Conservation (phyloP, 441 rosid genomes). For the Erysimum cheiri region DNA sequence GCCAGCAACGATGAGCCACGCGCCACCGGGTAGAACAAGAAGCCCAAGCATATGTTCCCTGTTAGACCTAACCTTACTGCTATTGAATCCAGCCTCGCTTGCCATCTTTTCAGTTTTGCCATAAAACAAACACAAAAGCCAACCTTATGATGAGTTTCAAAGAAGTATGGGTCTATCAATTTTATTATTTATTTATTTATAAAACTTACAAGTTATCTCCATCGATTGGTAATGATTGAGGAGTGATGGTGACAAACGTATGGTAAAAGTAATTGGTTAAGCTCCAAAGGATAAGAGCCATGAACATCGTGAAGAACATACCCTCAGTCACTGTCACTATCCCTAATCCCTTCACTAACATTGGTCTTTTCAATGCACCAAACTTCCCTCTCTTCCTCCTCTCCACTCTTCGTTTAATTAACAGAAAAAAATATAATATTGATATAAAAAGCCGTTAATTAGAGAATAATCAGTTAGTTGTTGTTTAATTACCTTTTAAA, state of each 20-base stretch:
- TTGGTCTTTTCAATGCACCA: conserved; percentile 14
- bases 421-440: background rate
- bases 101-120: conserved; percentile 13
- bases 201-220: conserved; percentile 21
- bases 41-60: conserved; percentile 18
- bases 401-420: background rate
- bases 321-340: conserved; percentile 21
- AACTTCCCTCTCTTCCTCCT: conserved; percentile 1
- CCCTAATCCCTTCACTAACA: conserved; percentile 18
- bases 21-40: conserved; percentile 15
- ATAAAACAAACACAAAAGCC: conserved; percentile 3
- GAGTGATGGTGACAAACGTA: conserved; percentile 12
- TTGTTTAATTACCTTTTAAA: background rate
- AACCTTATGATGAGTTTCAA: background rate
- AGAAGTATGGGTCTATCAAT: background rate
- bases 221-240: background rate
- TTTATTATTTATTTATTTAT: background rate
- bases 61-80: conserved; percentile 16
- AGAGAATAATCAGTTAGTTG: background rate
- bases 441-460: background rate
- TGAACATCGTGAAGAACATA: conserved; percentile 10
- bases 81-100: conserved; percentile 13
- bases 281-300: conserved; percentile 20
- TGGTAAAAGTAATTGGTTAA: background rate
- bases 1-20: conserved; percentile 11